Evolutionary conservation across 2,329 filamentous ascomycete genomes (phyloP).

Genomic region (Penicillium freii): DNA sequence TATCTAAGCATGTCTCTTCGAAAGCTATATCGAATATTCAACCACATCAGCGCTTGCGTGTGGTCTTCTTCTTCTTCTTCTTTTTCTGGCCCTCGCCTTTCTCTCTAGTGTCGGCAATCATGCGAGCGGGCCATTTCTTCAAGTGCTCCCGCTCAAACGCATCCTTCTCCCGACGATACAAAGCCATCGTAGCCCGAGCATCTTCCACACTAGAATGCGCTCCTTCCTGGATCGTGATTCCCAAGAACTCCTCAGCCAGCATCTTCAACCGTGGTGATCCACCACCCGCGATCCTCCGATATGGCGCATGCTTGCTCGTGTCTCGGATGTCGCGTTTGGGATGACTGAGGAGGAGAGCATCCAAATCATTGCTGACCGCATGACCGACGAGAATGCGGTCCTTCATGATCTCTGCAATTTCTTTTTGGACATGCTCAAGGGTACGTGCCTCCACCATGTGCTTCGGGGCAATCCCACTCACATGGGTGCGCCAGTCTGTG

Average conservation of each 20-base stretch:
- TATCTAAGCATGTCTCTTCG: slow-evolving; percentile 8
- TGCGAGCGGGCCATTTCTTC: slow-evolving; percentile 58
- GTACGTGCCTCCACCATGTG: slow-evolving; percentile 68
- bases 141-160: slow-evolving; percentile 80
- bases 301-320: slow-evolving; percentile 74
- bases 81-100: slow-evolving; percentile 42
- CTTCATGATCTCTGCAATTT: slow-evolving; percentile 66
- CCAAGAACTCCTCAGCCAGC: slow-evolving; percentile 56
- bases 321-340: slow-evolving; percentile 77
- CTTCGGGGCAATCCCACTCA: slow-evolving; percentile 75
- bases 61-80: slow-evolving; percentile 48
- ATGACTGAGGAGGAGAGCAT: slow-evolving; percentile 74
- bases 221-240: slow-evolving; percentile 59
- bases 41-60: slow-evolving; percentile 39
- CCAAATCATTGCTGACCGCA: slow-evolving; percentile 73
- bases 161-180: slow-evolving; percentile 80
- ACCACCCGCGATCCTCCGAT: slow-evolving; percentile 59
- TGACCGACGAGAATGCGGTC: slow-evolving; percentile 78
- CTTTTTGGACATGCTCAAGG: slow-evolving; percentile 74
- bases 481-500: slow-evolving; percentile 83
- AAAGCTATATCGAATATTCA: slow-evolving; percentile 7
- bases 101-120: slow-evolving; percentile 33
- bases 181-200: slow-evolving; percentile 82
- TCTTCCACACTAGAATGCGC: slow-evolving; percentile 68
- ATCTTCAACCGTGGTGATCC: slow-evolving; percentile 54